A percentile compares a stretch with the other conserved stretches of the same genome.
phyloP scores from a whole-genome alignment of 306 rosid genomes.

The Echinosophora koreensis region DNA sequence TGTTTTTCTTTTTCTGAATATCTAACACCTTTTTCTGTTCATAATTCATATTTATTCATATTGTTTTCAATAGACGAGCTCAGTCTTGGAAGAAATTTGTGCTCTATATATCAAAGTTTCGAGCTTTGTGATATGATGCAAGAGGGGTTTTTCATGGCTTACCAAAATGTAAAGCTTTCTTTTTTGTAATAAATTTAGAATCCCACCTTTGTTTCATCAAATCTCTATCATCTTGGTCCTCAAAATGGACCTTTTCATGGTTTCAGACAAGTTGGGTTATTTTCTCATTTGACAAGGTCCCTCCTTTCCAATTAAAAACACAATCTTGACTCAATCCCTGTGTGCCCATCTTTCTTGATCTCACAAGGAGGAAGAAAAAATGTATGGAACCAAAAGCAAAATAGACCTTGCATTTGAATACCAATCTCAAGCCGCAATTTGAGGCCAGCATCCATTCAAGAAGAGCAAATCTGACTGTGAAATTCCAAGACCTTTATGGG shows the following conservation, averaged over 20 bases:
- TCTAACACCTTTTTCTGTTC: conserved; percentile 5
- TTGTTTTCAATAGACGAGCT: conserved; percentile 35
- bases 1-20: conserved; percentile 20
- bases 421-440: conserved; percentile 77
- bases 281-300: conserved; percentile 56
- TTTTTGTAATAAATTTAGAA: conserved; percentile 35
- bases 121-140: conserved; percentile 34
- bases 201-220: conserved; percentile 37
- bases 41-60: neutral
- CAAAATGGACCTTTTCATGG: conserved; percentile 59
- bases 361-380: conserved; percentile 39
- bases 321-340: conserved; percentile 27
- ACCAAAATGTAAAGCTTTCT: conserved; percentile 36
- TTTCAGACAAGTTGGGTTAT: conserved; percentile 50
- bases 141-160: conserved; percentile 45
- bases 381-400: conserved; percentile 85
- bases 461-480: conserved; percentile 91
- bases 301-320: conserved; percentile 34
- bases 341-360: conserved; percentile 55
- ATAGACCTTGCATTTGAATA: conserved; percentile 88
- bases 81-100: conserved; percentile 38
- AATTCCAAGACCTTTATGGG: conserved; percentile 96
- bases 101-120: conserved; percentile 43
- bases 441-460: conserved; percentile 94
- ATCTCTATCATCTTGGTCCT: conserved; percentile 46